Conservation (phyloP, 2,329 filamentous ascomycete species). For the Sporothrix pallida region DNA sequence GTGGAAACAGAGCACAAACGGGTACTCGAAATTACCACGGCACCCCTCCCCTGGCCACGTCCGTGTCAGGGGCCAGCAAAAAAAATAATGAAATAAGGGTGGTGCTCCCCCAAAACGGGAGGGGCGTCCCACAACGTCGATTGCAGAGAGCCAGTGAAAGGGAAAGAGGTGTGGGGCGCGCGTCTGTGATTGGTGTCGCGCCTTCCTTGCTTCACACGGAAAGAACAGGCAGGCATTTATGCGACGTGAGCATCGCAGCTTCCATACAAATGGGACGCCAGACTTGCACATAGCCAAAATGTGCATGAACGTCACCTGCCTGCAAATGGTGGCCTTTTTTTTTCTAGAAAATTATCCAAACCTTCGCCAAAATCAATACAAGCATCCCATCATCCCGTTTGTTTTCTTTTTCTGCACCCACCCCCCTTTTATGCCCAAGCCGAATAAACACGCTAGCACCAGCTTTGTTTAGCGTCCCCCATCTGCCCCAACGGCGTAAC, state of each 20-base stretch:
- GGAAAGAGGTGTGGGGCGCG: constrained; percentile 29
- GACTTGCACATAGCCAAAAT: constrained; percentile 6
- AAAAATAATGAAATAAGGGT: constrained; percentile 4
- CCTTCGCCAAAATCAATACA: background rate
- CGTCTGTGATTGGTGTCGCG: constrained; percentile 32
- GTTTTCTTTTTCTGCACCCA: constrained; percentile 1
- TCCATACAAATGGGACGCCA: background rate
- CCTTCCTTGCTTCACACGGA: constrained; percentile 22
- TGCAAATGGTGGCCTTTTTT: background rate
- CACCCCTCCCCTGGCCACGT: constrained; percentile 27
- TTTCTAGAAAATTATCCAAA: background rate
- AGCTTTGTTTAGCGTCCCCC: constrained; percentile 25
- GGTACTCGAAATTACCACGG: constrained; percentile 22
- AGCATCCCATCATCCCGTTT: background rate
- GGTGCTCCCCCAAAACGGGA: constrained; percentile 12
- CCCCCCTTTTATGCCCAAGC: constrained; percentile 19
- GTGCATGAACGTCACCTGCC: background rate
- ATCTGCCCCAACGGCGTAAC: constrained; percentile 25
- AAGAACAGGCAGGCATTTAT: constrained; percentile 27
- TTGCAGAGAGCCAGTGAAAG: background rate
- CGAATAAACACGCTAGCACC: constrained; percentile 27
- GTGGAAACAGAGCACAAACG: constrained; percentile 19
- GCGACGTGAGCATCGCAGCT: constrained; percentile 19
- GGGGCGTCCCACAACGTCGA: constrained; percentile 21
- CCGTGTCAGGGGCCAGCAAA: constrained; percentile 20